Percentiles rank a stretch among this genome's conserved stretches.
These are phyloP conservation scores for Coccomyxa sp. DNA, from an alignment of 139 green algal genomes.

Conservation along the genomic window DNA sequence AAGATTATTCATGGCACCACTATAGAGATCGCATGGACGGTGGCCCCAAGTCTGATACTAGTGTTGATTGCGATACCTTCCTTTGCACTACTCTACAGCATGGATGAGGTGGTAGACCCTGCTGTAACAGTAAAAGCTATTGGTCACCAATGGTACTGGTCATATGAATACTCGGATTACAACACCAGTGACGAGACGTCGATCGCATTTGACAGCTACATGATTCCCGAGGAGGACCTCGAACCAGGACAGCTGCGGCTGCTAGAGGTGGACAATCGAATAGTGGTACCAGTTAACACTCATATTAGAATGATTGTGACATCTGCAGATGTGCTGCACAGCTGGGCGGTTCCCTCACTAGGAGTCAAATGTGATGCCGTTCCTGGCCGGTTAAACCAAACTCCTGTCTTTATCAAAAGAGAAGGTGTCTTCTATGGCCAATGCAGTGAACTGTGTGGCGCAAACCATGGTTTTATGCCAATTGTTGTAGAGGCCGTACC, in stretches of 20 bases:
- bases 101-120: slow-evolving; percentile 53
- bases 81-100: slow-evolving; percentile 53
- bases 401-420: slow-evolving; percentile 33
- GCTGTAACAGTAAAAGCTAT: slow-evolving; percentile 54
- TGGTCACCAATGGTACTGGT: slow-evolving; percentile 56
- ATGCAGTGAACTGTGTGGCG: slow-evolving; percentile 49
- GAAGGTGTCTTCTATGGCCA: slow-evolving; percentile 52
- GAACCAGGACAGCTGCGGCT: slow-evolving; percentile 29
- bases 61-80: slow-evolving; percentile 58
- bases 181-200: slow-evolving; percentile 37
- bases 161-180: slow-evolving; percentile 58
- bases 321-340: slow-evolving; percentile 47
- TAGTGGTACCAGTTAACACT: slow-evolving; percentile 42
- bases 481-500: slow-evolving; percentile 48
- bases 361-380: slow-evolving; percentile 51
- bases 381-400: slow-evolving; percentile 45
- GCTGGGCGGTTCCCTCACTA: slow-evolving; percentile 45
- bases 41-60: slow-evolving; percentile 51
- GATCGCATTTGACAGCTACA: slow-evolving; percentile 53
- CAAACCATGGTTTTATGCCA: slow-evolving; percentile 50
- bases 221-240: slow-evolving; percentile 51
- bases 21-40: slow-evolving; percentile 55
- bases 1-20: slow-evolving; percentile 56
- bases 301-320: slow-evolving; percentile 46
- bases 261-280: slow-evolving; percentile 41